Percentiles rank a stretch among this genome's conserved stretches.
Conservation (phyloP, 2,329 filamentous ascomycete genomes). For the Aspergillus awamori region DNA sequence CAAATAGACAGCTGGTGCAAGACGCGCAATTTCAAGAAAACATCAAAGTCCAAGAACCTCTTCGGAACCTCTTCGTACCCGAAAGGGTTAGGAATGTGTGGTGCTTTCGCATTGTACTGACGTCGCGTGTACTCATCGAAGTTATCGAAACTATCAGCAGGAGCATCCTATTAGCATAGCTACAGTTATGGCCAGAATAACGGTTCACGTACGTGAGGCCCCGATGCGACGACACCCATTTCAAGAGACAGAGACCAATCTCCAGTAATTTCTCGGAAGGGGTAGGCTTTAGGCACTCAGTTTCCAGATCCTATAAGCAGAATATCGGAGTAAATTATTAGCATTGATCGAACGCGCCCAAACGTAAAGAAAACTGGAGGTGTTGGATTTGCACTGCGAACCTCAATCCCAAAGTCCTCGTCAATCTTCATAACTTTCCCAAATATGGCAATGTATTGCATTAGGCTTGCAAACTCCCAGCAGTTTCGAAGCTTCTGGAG, state of each 20-base stretch:
- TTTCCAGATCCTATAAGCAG: constrained; percentile 73
- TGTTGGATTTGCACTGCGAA: constrained; percentile 48
- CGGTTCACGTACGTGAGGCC: constrained; percentile 74
- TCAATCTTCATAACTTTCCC: constrained; percentile 87
- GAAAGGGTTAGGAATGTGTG: constrained; percentile 75
- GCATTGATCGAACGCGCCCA: constrained; percentile 14
- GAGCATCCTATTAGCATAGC: constrained; percentile 7
- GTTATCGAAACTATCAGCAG: constrained; percentile 67
- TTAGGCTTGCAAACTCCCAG: constrained; percentile 94
- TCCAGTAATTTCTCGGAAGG: constrained; percentile 74
- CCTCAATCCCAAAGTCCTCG: constrained; percentile 86
- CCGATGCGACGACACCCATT: constrained; percentile 91
- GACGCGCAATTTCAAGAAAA: constrained; percentile 75
- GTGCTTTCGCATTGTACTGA: constrained; percentile 82
- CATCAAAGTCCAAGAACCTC: constrained; percentile 78
- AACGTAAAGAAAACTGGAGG: constrained; percentile 14
- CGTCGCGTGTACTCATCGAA: constrained; percentile 93
- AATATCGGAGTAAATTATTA: constrained; percentile 16
- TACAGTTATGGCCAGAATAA: neutral
- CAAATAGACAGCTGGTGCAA: constrained; percentile 88
- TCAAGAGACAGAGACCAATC: constrained; percentile 83
- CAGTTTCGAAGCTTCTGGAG: constrained; percentile 77
- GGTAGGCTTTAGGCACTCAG: constrained; percentile 77
- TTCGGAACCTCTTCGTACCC: constrained; percentile 72
- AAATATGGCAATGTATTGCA: constrained; percentile 92